These are phyloP conservation scores for Fusarium sp. DNA, from an alignment of 2,329 filamentous ascomycete species.

Conservation along the genomic window DNA sequence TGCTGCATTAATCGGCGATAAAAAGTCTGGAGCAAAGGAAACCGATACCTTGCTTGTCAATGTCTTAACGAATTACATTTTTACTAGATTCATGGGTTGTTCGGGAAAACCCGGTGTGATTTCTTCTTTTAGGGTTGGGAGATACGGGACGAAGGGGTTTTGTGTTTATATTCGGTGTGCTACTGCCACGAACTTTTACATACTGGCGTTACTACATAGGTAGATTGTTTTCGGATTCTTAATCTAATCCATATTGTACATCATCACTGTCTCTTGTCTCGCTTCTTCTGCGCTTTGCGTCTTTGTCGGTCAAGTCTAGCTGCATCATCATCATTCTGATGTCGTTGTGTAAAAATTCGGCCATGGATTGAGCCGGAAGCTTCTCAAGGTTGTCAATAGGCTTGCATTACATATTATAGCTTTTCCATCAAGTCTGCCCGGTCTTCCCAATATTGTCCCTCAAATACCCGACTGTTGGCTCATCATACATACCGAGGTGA, in stretches of 20 bases:
- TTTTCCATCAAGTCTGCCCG: not conserved
- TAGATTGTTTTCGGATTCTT: conserved; percentile 9
- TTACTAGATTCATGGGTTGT: conserved; percentile 13
- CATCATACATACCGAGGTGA: too few relatives aligned
- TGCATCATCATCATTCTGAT: too few relatives aligned
- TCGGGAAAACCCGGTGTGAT: not conserved
- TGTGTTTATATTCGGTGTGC: conserved; percentile 7
- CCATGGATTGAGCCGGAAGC: too few relatives aligned
- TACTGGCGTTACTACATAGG: conserved; percentile 13
- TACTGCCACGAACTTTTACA: conserved; percentile 1
- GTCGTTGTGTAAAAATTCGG: too few relatives aligned
- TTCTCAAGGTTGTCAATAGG: too few relatives aligned
- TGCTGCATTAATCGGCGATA: conserved; percentile 42
- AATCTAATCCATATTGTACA: conserved; percentile 12
- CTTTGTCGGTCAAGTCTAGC: too few relatives aligned
- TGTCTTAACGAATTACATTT: conserved; percentile 16
- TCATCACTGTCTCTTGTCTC: too few relatives aligned
- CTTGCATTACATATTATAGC: too few relatives aligned
- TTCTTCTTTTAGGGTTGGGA: not conserved
- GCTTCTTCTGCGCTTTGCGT: too few relatives aligned
- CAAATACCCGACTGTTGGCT: too few relatives aligned
- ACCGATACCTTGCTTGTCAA: not conserved
- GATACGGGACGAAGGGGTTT: not conserved
- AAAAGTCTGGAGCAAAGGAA: not conserved
- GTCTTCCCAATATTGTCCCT: too few relatives aligned